Base-by-base conservation (phyloP, 495 filamentous ascomycete genomes). In the Aspergillus egyptiacus region DNA sequence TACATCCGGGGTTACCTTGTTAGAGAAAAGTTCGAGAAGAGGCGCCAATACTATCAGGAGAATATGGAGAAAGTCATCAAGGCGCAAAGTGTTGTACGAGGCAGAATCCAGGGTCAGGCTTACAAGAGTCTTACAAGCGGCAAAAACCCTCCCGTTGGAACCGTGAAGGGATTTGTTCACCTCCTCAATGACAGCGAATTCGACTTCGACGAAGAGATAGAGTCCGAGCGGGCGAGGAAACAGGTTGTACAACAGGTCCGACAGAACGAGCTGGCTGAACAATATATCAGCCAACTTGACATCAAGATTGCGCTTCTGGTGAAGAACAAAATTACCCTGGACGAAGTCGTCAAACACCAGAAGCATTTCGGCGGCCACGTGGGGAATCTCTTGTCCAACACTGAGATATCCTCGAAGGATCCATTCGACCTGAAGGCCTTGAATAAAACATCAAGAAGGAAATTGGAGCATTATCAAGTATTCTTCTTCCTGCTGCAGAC, bases 31-130 rank as follows among this genome's bases (percentile, higher is more conserved):
- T 98, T 95, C 57, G 81, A 77, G 33, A 87, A 89, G 58, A 93
- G 95, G 73, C 82, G 86, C 53, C 82, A 79, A 10, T 91, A 89
- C 68, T 98, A 90, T 70, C 81, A 84, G 44, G 82, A 91, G 66
- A 98, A 98, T 57, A 98, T 98, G 94, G 83, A 95, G 57, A 97
- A 93, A 70, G 94, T 98, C 15, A 84, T 98, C 68, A 98, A 98
- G 67, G 85, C 96, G 45, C 93, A 98, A 65, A 97, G 93, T 62
- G 96, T 96, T 54, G 84, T 97, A 40, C 80, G 93, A 48, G 93
- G 81, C 19, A 88, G 89, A 53, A 86, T 96, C 41, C 94, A 97
- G 68, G 93, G 93, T 6, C 88, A 97, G 66, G 94, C 94, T 1
- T 98, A 98, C 73, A 96, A 95, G 75, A 91, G 85, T 59, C 73